Evolutionary conservation across 2,329 filamentous ascomycete species (phyloP).

Genomic region (Xylariales sp.): DNA sequence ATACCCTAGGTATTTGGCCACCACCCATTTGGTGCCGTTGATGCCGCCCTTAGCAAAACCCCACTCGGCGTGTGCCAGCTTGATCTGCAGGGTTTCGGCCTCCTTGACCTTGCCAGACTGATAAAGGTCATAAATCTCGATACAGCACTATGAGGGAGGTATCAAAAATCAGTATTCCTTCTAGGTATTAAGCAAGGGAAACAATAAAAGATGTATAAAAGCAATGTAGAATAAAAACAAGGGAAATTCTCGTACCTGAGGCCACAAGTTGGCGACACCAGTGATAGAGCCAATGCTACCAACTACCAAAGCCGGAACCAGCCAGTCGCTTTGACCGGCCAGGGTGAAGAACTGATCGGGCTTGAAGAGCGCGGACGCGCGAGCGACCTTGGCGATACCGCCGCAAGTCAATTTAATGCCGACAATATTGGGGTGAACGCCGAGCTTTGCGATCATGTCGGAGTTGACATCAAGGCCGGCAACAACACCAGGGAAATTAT

Average conservation of each 20-base stretch:
- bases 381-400: slow-evolving; percentile 67
- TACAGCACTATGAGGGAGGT: slow-evolving; percentile 27
- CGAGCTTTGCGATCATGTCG: slow-evolving; percentile 49
- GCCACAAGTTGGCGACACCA: slow-evolving; percentile 13
- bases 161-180: not conserved
- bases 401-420: slow-evolving; percentile 67
- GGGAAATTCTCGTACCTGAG: slow-evolving; percentile 17
- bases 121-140: slow-evolving; percentile 45
- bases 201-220: too few species aligned
- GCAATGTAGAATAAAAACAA: too few species aligned
- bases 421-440: slow-evolving; percentile 63
- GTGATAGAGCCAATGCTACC: slow-evolving; percentile 12
- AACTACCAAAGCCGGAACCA: slow-evolving; percentile 27
- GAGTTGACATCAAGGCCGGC: slow-evolving; percentile 54
- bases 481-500: slow-evolving; percentile 59
- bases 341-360: slow-evolving; percentile 27
- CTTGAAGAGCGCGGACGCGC: slow-evolving; percentile 35
- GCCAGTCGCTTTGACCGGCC: slow-evolving; percentile 39
- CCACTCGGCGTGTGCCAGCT: slow-evolving; percentile 49
- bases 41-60: slow-evolving; percentile 55
- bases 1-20: slow-evolving; percentile 49
- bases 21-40: slow-evolving; percentile 58
- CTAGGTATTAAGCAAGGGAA: too few species aligned
- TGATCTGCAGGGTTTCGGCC: slow-evolving; percentile 43
- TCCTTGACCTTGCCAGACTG: slow-evolving; percentile 39